Evolutionary conservation across 129 eudicot genomes (phyloP), one percentile per base, ranked within the genome.

Genomic region (Solidago caesia): DNA sequence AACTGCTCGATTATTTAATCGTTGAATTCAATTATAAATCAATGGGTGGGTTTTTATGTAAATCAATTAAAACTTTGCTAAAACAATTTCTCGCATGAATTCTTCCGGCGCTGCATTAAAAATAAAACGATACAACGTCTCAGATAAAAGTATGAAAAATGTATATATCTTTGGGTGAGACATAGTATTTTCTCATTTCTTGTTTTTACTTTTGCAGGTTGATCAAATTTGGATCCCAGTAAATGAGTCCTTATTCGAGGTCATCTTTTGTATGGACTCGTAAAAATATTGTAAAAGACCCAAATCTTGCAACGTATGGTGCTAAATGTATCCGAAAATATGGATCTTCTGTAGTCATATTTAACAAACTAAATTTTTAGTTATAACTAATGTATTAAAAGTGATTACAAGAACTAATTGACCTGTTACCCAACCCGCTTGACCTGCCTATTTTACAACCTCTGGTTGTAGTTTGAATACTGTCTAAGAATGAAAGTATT

Each of bases 41-140:
- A 64, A 69, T 56, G 4, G 27, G 52, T 65, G 4, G 27, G 62
- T 65, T 27, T 69, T 33, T 44, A 16, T 47, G 27, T 61, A 39
- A 60, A 63, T 64, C 61, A 64, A 71, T 82, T 86, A 87, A 69
- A 90, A 90, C 75, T 90, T 85, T 8, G 83, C 80, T 79, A 85
- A 67, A 45, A 87, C 80, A 65, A 90, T 83, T 64, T 80, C 84
- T 53, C 96, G 84, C 96, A 90, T 90, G 84, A 87, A 90, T 39
- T 85, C 92, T 80, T 85, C 89, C 6, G 96, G 96, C 44, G 96
- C 96, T 90, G 91, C 85, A 79, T 67, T 9, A 64, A 43, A 67
- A 61, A 57, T 0, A 15, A 15, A 71, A 70, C 29, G 29, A 60
- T 1, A 16, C 68, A 62, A 70, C 12, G 75, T 33, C 45, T 15